Conservation (phyloP, 306 rosid species). For the Oxytropis ochrocephala region DNA sequence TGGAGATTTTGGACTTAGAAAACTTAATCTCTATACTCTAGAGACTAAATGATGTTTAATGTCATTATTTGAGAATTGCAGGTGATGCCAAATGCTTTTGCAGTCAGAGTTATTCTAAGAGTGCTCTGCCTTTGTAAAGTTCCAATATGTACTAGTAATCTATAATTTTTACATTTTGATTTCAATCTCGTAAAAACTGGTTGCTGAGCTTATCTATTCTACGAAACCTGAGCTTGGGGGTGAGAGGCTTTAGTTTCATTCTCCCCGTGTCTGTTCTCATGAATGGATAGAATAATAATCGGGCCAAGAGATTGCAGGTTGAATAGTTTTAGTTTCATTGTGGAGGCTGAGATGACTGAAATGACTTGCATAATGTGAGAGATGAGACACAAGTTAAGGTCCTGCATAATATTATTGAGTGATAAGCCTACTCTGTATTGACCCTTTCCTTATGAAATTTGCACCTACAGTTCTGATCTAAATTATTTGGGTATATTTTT, state of each 20-base stretch:
- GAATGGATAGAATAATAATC: not conserved
- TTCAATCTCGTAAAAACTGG: not conserved
- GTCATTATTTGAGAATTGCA: too few species aligned
- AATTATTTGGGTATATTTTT: conserved; percentile 20
- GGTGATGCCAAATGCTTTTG: too few species aligned
- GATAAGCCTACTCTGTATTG: conserved; percentile 9
- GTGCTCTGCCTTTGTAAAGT: not conserved
- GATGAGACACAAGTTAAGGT: conserved; percentile 8
- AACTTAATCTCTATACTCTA: too few species aligned
- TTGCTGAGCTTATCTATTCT: not conserved
- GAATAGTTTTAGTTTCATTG: conserved; percentile 23
- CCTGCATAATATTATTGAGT: conserved; percentile 20
- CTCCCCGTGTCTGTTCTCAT: not conserved
- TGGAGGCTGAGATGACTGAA: conserved; percentile 27
- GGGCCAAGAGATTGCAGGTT: conserved; percentile 32
- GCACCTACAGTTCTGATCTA: conserved; percentile 8
- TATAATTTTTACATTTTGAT: not conserved
- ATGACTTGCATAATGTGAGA: conserved; percentile 25
- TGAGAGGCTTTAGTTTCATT: not conserved
- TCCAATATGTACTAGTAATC: not conserved
- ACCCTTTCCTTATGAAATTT: conserved; percentile 20
- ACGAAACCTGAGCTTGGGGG: not conserved
- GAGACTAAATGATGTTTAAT: too few species aligned
- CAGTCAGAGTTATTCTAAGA: not conserved
- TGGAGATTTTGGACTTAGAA: too few species aligned